These are phyloP conservation scores for Talaromyces sp. DNA, from an alignment of 2,329 filamentous ascomycete genomes.

Conservation along the genomic window DNA sequence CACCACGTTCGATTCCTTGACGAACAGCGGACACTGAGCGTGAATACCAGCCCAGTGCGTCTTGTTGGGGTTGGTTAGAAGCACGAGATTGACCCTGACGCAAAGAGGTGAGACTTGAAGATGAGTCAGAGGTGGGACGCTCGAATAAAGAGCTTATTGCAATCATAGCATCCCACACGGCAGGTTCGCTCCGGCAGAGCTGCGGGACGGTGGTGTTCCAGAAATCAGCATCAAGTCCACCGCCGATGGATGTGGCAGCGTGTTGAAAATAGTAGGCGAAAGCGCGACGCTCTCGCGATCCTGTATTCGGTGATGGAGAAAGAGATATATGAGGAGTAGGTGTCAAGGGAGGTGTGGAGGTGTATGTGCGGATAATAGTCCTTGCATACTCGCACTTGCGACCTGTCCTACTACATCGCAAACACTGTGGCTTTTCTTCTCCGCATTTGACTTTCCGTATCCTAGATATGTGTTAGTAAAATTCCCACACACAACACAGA, in stretches of 20 bases:
- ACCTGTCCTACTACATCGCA: constrained; percentile 31
- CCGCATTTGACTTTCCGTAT: constrained; percentile 36
- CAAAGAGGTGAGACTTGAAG: not conserved
- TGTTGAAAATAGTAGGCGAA: constrained; percentile 39
- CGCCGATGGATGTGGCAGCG: constrained; percentile 31
- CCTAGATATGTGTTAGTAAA: constrained; percentile 21
- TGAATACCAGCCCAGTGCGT: constrained; percentile 32
- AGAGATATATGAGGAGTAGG: constrained; percentile 17
- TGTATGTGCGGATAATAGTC: not conserved
- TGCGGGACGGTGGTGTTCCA: constrained; percentile 37
- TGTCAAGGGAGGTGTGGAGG: not conserved
- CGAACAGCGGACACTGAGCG: constrained; percentile 30
- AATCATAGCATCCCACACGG: constrained; percentile 40
- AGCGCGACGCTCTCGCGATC: constrained; percentile 35
- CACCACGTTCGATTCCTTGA: constrained; percentile 25
- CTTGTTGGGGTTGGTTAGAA: constrained; percentile 22
- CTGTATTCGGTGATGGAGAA: constrained; percentile 25
- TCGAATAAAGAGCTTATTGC: constrained; percentile 38
- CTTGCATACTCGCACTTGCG: constrained; percentile 33
- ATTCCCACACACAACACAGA: not conserved
- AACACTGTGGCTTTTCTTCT: constrained; percentile 33
- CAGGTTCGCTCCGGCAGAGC: constrained; percentile 34
- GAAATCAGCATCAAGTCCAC: constrained; percentile 34
- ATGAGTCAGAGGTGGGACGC: constrained; percentile 15
- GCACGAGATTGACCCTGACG: not conserved